Conservation (phyloP, 441 rosid genomes). For the Aquilaria agallochum region DNA sequence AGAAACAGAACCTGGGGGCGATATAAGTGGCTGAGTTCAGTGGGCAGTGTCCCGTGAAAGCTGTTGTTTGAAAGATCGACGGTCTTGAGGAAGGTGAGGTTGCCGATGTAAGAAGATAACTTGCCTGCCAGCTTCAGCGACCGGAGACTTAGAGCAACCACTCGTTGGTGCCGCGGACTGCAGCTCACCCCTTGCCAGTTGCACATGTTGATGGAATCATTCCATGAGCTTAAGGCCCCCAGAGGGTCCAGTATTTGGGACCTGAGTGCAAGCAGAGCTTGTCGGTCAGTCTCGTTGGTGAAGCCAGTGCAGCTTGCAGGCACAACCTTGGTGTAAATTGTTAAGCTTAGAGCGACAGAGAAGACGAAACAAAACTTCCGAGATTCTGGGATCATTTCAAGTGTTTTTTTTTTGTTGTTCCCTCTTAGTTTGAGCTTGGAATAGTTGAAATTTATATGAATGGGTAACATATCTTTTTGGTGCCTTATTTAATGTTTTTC, state of each 20-base stretch:
- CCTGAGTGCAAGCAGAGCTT: neutral
- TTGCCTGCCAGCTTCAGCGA: neutral
- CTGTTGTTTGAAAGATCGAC: constrained; percentile 5
- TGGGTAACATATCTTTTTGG: no score
- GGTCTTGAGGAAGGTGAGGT: neutral
- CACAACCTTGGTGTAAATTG: no score
- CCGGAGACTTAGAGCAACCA: constrained; percentile 2
- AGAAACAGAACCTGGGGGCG: neutral
- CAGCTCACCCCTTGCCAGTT: constrained; percentile 10
- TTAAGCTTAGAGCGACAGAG: no score
- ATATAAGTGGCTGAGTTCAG: neutral
- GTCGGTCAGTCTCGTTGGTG: neutral
- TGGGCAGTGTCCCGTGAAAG: constrained; percentile 9
- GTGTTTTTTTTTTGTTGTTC: no score
- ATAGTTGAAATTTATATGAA: no score
- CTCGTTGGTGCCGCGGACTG: constrained; percentile 2
- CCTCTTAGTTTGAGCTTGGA: no score
- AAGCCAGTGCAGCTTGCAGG: no score
- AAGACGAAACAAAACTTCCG: no score
- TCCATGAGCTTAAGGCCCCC: constrained; percentile 7
- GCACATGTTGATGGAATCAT: constrained; percentile 3
- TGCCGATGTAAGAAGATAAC: constrained; percentile 7
- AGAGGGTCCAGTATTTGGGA: neutral
- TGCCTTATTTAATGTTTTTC: no score
- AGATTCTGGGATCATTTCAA: no score